A percentile compares a stretch with the other conserved stretches of the same genome.
phyloP scores from a whole-genome alignment of 768 basidiomycete species.

The Crepidotus variabilis region DNA sequence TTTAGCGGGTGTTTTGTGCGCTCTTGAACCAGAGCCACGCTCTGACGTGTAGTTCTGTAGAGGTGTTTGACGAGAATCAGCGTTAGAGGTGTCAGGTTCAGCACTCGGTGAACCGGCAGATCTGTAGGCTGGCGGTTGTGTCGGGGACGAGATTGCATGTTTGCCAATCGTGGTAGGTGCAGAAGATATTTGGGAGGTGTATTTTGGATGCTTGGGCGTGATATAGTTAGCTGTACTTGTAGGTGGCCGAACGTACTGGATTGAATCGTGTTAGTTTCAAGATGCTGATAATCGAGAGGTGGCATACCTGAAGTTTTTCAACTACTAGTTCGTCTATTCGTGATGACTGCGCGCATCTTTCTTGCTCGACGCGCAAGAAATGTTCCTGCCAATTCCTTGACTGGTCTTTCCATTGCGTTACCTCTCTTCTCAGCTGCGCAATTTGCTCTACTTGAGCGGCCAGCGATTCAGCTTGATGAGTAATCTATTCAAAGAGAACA shows the following conservation, averaged over 20 bases:
- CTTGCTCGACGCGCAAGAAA: slow-evolving; percentile 69
- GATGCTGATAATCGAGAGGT: not conserved
- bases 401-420: slow-evolving; percentile 72
- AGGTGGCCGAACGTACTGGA: slow-evolving; percentile 8
- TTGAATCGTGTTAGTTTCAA: not conserved
- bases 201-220: slow-evolving; percentile 29
- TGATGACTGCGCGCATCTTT: slow-evolving; percentile 54
- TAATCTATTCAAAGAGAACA: slow-evolving; percentile 33
- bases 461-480: slow-evolving; percentile 53
- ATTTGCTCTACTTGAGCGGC: slow-evolving; percentile 42
- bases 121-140: slow-evolving; percentile 19
- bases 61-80: not conserved
- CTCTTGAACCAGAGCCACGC: slow-evolving; percentile 1
- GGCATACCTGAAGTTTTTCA: slow-evolving; percentile 39
- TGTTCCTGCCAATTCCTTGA: slow-evolving; percentile 79
- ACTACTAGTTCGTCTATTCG: slow-evolving; percentile 57
- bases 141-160: slow-evolving; percentile 24
- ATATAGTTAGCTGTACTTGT: slow-evolving; percentile 20
- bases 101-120: not conserved
- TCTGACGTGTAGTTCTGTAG: not conserved
- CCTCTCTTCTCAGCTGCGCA: slow-evolving; percentile 58
- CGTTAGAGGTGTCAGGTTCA: not conserved
- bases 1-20: not conserved
- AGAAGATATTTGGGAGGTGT: slow-evolving; percentile 19
- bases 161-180: slow-evolving; percentile 25